Evolutionary conservation across 2,329 filamentous ascomycete genomes (phyloP).

Genomic region (Clarireedia paspali): DNA sequence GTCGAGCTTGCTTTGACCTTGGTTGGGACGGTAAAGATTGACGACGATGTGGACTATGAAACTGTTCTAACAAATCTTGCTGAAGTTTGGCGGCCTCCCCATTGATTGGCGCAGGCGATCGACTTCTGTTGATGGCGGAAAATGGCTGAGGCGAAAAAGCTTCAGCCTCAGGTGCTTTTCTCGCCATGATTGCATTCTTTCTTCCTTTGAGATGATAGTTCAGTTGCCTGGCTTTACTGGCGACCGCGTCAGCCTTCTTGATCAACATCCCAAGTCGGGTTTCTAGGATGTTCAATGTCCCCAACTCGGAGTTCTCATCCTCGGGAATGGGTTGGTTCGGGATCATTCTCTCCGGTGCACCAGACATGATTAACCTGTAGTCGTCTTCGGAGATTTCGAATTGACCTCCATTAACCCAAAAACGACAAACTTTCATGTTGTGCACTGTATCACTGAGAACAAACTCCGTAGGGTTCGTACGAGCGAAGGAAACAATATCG

Average conservation of each 20-base stretch:
- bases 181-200: slow-evolving; percentile 61
- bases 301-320: slow-evolving; percentile 79
- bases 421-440: slow-evolving; percentile 67
- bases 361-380: slow-evolving; percentile 75
- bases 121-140: slow-evolving; percentile 32
- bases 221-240: slow-evolving; percentile 65
- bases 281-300: slow-evolving; percentile 76
- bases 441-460: slow-evolving; percentile 60
- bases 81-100: slow-evolving; percentile 33
- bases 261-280: slow-evolving; percentile 69
- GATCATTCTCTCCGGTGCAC: slow-evolving; percentile 74
- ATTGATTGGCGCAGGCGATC: slow-evolving; percentile 25
- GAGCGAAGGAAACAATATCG: slow-evolving; percentile 78
- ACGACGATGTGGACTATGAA: slow-evolving; percentile 28
- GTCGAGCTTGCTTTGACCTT: slow-evolving; percentile 15
- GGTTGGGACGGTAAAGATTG: slow-evolving; percentile 15
- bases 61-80: slow-evolving; percentile 49
- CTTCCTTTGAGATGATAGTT: slow-evolving; percentile 74
- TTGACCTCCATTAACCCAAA: slow-evolving; percentile 70
- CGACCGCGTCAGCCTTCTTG: slow-evolving; percentile 70
- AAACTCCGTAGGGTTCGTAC: slow-evolving; percentile 72
- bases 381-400: slow-evolving; percentile 87
- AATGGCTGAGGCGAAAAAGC: slow-evolving; percentile 22
- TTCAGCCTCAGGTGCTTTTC: slow-evolving; percentile 39
- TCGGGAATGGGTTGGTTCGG: slow-evolving; percentile 75